A percentile compares a stretch with the other conserved stretches of the same genome.
These are phyloP conservation scores for Phytophthora foliorum DNA, from an alignment of 352 stramenopile genomes.

Conservation along the genomic window DNA sequence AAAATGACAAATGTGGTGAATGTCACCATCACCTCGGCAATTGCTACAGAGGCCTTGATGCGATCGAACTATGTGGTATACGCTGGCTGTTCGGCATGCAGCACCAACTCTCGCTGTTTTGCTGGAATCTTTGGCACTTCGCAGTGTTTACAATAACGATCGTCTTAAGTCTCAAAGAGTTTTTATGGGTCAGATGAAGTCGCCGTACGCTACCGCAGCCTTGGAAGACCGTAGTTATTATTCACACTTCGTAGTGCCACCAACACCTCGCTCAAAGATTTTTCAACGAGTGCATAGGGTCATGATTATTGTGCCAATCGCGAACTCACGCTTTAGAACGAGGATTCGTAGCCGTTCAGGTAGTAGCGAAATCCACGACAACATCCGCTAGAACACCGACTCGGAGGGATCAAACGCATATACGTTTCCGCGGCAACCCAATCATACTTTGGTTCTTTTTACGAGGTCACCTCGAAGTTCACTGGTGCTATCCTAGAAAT, in stretches of 20 bases:
- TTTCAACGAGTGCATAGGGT: slow-evolving; percentile 6
- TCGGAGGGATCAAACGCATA: too few species aligned
- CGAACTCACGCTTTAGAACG: not conserved
- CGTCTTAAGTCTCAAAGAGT: not conserved
- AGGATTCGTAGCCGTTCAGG: not conserved
- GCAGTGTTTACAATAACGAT: slow-evolving; percentile 28
- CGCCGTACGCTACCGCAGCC: slow-evolving; percentile 12
- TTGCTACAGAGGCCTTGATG: slow-evolving; percentile 28
- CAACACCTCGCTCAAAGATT: not conserved
- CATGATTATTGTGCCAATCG: not conserved
- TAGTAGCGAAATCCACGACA: not conserved
- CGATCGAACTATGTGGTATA: slow-evolving; percentile 12
- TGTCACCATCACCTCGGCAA: too few species aligned
- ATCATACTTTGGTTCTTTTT: too few species aligned
- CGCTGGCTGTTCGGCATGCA: slow-evolving; percentile 28
- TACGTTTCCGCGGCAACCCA: too few species aligned
- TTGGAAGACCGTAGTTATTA: slow-evolving; percentile 2
- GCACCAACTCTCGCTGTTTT: slow-evolving; percentile 18
- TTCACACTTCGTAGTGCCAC: not conserved
- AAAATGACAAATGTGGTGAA: too few species aligned
- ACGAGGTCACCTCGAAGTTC: slow-evolving; percentile 3
- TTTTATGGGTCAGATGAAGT: slow-evolving; percentile 25
- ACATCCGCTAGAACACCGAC: not conserved
- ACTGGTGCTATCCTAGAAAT: too few species aligned
- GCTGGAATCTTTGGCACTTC: slow-evolving; percentile 10